phyloP scores from a whole-genome alignment of 176 grass and related monocot species.

The Zea luxurians region DNA sequence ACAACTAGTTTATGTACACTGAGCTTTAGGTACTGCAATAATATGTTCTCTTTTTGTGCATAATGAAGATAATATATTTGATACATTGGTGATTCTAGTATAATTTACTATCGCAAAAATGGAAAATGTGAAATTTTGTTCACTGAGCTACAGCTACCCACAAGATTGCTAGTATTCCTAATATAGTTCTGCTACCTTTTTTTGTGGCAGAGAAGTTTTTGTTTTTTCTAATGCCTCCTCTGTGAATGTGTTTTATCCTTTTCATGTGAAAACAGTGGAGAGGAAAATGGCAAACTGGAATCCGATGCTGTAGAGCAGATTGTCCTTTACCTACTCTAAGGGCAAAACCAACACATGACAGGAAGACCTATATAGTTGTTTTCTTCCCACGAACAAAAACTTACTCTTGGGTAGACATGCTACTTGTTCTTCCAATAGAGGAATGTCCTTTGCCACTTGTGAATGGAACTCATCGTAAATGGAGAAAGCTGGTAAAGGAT shows the following conservation, averaged over 20 bases:
- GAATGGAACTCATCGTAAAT: slow-evolving; percentile 84
- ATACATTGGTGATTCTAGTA: neutral
- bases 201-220: neutral
- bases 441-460: slow-evolving; percentile 71
- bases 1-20: neutral
- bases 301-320: slow-evolving; percentile 78
- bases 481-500: slow-evolving; percentile 88
- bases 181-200: neutral
- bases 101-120: slow-evolving; percentile 2
- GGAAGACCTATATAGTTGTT: slow-evolving; percentile 82
- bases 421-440: slow-evolving; percentile 73
- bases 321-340: slow-evolving; percentile 75
- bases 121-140: neutral
- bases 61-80: slow-evolving; percentile 1
- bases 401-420: slow-evolving; percentile 92
- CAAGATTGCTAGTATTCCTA: neutral
- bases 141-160: neutral
- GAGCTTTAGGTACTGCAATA: neutral
- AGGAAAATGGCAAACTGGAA: slow-evolving; percentile 98
- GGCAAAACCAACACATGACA: slow-evolving; percentile 86
- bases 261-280: slow-evolving; percentile 79
- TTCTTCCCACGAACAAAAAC: slow-evolving; percentile 92
- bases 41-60: neutral
- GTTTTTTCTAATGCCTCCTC: slow-evolving; percentile 4
- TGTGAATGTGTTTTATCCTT: slow-evolving; percentile 23